Evolutionary conservation across 306 rosid species (phyloP), one percentile per base, ranked within the genome.

Genomic region (Quercus berberidifolia): DNA sequence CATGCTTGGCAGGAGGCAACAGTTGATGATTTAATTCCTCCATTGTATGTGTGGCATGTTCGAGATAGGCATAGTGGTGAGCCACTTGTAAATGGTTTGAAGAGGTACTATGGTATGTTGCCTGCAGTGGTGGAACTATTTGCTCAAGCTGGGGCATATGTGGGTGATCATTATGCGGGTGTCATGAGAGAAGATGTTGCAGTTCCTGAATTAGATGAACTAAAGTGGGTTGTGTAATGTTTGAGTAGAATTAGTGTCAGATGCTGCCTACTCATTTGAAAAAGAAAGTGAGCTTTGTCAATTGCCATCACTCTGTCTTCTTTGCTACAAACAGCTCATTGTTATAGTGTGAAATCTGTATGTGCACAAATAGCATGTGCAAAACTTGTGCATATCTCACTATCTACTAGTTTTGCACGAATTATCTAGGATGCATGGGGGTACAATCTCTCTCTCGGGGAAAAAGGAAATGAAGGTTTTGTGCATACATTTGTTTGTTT

Each of bases 1-100:
- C 96, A 89, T 83, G 93, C 88, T 55, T 91, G 96, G 96, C 92
- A 91, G 75, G 89, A 84, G 76, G 96, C 96, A 54, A 89, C 88
- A 11, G 49, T 91, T 38, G 80, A 86, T 59, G 89, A 87, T 79
- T 78, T 91, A 85, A 69, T 86, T 68, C 90, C 92, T 68, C 90
- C 89, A 3, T 91, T 89, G 14, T 84, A 89, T 56, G 96, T 89
- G 56, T 91, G 88, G 90, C 93, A 87, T 74, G 69, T 89, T 81
- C 88, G 5, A 55, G 86, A 88, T 76, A 80, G 52, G 25, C 82
- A 87, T 73, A 21, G 69, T 5, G 26, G 55, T 20, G 75, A 85
- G 80, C 89, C 92, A 20, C 81, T 91, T 86, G 82, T 75, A 18
- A 77, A 91, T 74, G 86, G 70, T 49, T 84, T 91, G 83, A 91